A percentile compares a stretch with the other conserved stretches of the same genome.
Evolutionary conservation across 495 filamentous ascomycete genomes (phyloP).

Genomic region (Venustampulla echinocandica): DNA sequence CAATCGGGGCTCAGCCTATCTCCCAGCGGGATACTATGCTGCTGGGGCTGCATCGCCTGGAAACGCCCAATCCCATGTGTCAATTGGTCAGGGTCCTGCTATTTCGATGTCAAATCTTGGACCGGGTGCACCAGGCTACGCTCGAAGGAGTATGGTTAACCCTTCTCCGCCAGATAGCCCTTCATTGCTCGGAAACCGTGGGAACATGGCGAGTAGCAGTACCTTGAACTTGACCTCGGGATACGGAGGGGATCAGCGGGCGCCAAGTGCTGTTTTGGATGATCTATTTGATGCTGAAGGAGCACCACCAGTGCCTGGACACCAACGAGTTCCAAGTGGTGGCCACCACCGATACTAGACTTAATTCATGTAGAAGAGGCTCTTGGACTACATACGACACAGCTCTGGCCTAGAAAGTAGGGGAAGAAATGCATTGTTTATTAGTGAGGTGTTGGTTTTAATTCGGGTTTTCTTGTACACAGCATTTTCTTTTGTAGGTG

Average conservation of each 20-base stretch:
- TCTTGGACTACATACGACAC: background rate
- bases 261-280: slow-evolving; percentile 87
- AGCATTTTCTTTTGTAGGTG: background rate
- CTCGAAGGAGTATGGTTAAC: slow-evolving; percentile 34
- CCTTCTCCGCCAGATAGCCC: slow-evolving; percentile 65
- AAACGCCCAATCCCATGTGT: slow-evolving; percentile 37
- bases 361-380: background rate
- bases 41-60: slow-evolving; percentile 49
- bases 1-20: slow-evolving; percentile 60
- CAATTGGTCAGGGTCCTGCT: slow-evolving; percentile 36
- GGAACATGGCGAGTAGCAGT: slow-evolving; percentile 51
- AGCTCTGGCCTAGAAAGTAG: background rate
- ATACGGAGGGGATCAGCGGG: slow-evolving; percentile 43
- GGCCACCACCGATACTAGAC: background rate
- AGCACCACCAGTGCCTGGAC: slow-evolving; percentile 12
- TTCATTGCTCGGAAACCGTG: slow-evolving; percentile 26
- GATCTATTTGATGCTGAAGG: slow-evolving; percentile 66
- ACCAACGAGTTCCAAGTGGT: background rate
- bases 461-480: background rate
- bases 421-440: background rate
- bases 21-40: slow-evolving; percentile 91
- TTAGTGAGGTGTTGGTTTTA: too few relatives aligned
- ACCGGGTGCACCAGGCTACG: slow-evolving; percentile 42
- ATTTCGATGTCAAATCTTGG: slow-evolving; percentile 48
- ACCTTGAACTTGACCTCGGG: slow-evolving; percentile 51